Percentiles rank a stretch among this genome's conserved stretches.
phyloP scores from a whole-genome alignment of 805 yeast genomes.

The Lipomyces sp. region DNA sequence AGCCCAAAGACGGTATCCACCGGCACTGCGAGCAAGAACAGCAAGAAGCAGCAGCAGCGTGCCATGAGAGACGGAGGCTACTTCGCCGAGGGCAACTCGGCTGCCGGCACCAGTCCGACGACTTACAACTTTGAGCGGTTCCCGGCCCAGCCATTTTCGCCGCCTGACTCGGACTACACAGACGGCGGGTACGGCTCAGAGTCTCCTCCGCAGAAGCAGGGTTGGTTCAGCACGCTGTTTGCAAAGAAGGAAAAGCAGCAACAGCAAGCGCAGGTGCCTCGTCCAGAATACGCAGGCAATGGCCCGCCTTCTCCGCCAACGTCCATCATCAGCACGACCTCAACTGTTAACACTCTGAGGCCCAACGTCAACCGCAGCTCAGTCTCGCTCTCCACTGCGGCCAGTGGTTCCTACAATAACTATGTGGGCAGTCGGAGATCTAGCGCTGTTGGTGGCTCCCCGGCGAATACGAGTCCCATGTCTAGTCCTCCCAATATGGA shows the following conservation, averaged over 20 bases:
- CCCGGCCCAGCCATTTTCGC: conserved; percentile 24
- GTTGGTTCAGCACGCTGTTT: conserved; percentile 19
- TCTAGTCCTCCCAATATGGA: background rate
- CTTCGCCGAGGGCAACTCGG: conserved; percentile 2
- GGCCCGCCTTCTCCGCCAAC: conserved; percentile 29
- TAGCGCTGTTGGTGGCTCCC: background rate
- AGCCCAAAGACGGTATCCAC: background rate
- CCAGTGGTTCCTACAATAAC: background rate
- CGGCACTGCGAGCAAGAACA: background rate
- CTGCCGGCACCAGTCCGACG: too few relatives aligned
- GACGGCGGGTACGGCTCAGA: background rate
- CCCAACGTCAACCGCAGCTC: conserved; percentile 22
- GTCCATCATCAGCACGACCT: conserved; percentile 20
- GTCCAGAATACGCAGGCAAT: background rate
- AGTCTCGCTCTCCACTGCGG: conserved; percentile 8
- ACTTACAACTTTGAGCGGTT: conserved; percentile 28
- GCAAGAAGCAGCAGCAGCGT: background rate
- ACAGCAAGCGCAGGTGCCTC: background rate
- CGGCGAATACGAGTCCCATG: background rate
- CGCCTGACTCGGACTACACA: conserved; percentile 25
- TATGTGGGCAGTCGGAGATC: background rate
- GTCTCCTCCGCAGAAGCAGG: conserved; percentile 7
- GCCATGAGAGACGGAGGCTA: conserved; percentile 6
- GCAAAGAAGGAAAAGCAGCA: conserved; percentile 14
- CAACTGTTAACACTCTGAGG: conserved; percentile 19